phyloP scores from a whole-genome alignment of 345 rosid genomes.

The Carallia brachiata region DNA sequence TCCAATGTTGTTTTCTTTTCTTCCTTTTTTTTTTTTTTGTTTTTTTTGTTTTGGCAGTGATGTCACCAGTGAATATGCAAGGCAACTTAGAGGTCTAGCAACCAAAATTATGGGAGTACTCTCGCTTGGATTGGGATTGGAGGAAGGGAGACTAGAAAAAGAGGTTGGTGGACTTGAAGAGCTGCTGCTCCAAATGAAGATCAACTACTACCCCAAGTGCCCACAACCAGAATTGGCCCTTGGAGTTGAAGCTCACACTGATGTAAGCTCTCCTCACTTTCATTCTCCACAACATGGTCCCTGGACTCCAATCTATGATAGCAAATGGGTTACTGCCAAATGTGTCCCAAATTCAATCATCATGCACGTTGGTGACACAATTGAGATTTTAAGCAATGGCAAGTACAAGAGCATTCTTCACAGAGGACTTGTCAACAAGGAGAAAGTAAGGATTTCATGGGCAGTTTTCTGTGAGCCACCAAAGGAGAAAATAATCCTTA shows the following conservation, averaged over 20 bases:
- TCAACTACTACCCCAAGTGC: slow-evolving; percentile 89
- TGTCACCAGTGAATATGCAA: slow-evolving; percentile 79
- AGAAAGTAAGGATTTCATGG: slow-evolving; percentile 95
- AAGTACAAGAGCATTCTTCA: slow-evolving; percentile 93
- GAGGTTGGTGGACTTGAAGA: slow-evolving; percentile 91
- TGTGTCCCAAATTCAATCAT: slow-evolving; percentile 91
- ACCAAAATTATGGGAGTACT: slow-evolving; percentile 59
- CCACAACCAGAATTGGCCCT: slow-evolving; percentile 97
- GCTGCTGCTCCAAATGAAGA: slow-evolving; percentile 81
- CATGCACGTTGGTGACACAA: slow-evolving; percentile 91
- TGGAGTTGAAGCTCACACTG: slow-evolving; percentile 98
- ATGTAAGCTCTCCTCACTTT: slow-evolving; percentile 86
- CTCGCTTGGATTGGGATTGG: slow-evolving; percentile 76
- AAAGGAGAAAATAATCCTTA: slow-evolving; percentile 81
- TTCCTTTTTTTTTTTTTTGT: background rate
- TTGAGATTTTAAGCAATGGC: slow-evolving; percentile 91
- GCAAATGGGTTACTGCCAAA: slow-evolving; percentile 85
- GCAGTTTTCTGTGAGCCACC: slow-evolving; percentile 98
- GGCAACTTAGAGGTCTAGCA: slow-evolving; percentile 61
- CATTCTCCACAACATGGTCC: slow-evolving; percentile 98
- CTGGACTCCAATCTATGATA: slow-evolving; percentile 80
- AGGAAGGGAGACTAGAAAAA: slow-evolving; percentile 76
- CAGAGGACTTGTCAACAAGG: slow-evolving; percentile 88
- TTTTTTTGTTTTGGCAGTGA: slow-evolving; percentile 34
- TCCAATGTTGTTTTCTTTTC: too few relatives aligned